Percentiles rank a stretch among this genome's conserved stretches.
phyloP scores from a whole-genome alignment of 1,284 basidiomycete genomes.

The Boletus smithii region DNA sequence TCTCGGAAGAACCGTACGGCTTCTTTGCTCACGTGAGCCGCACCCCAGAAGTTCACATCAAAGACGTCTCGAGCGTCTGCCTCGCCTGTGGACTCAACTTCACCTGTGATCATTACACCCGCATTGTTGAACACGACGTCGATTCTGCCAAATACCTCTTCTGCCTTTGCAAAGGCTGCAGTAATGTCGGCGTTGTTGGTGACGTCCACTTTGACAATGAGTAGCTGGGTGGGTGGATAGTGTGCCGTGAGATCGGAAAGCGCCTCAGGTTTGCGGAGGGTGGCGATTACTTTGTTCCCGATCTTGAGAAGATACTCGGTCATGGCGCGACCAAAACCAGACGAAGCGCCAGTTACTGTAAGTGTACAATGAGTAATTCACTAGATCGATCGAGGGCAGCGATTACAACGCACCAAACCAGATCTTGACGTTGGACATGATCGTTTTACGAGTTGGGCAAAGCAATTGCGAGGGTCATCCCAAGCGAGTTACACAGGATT shows the following conservation, averaged over 20 bases:
- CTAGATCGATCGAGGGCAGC: too few species aligned
- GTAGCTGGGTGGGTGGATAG: conserved; percentile 33
- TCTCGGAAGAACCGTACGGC: conserved; percentile 39
- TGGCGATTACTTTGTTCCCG: conserved; percentile 37
- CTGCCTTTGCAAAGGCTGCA: conserved; percentile 34
- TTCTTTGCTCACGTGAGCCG: conserved; percentile 28
- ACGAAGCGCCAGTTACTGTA: conserved; percentile 29
- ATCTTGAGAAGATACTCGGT: conserved; percentile 29
- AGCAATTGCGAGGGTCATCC: not conserved
- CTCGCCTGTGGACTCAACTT: conserved; percentile 26
- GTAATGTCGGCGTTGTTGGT: conserved; percentile 27
- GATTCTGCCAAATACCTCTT: conserved; percentile 37
- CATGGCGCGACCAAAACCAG: conserved; percentile 28
- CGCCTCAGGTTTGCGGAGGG: conserved; percentile 29
- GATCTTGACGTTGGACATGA: conserved; percentile 20
- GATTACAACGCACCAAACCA: conserved; percentile 16
- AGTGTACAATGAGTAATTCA: not conserved
- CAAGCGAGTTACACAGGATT: too few species aligned
- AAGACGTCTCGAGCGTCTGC: conserved; percentile 29
- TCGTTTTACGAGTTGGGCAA: not conserved
- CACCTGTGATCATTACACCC: conserved; percentile 12
- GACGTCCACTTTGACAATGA: conserved; percentile 42
- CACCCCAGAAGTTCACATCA: conserved; percentile 39
- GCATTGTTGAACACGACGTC: conserved; percentile 43
- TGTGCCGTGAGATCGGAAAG: conserved; percentile 28